These are phyloP conservation scores for Petunia hybrid DNA, from an alignment of 305 asterid genomes.

Conservation along the genomic window DNA sequence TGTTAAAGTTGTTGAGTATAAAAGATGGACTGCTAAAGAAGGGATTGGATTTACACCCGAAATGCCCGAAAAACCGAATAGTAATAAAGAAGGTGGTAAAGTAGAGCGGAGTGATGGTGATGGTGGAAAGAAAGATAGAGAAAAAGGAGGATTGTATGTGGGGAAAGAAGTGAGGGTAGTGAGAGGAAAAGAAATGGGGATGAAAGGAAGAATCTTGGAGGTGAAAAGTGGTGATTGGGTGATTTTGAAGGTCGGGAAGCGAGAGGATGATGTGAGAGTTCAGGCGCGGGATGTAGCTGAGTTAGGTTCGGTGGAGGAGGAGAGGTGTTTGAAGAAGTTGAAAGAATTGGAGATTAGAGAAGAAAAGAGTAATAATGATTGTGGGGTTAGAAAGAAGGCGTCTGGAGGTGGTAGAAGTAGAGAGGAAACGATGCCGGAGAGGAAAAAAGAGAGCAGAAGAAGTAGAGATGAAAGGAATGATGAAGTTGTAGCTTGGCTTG, in stretches of 20 bases:
- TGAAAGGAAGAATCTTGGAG: slow-evolving; percentile 66
- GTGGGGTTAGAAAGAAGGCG: slow-evolving; percentile 26
- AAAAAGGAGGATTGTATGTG: slow-evolving; percentile 45
- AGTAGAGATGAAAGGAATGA: slow-evolving; percentile 41
- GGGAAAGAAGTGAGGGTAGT: slow-evolving; percentile 73
- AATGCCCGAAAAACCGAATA: slow-evolving; percentile 35
- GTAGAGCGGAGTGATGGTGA: slow-evolving; percentile 30
- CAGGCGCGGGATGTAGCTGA: slow-evolving; percentile 58
- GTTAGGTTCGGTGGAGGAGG: slow-evolving; percentile 72
- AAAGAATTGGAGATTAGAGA: slow-evolving; percentile 50
- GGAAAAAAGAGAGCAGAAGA: slow-evolving; percentile 42
- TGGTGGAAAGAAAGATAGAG: slow-evolving; percentile 34
- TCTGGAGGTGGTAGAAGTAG: slow-evolving; percentile 22
- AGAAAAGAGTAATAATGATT: slow-evolving; percentile 34
- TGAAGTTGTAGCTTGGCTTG: slow-evolving; percentile 63
- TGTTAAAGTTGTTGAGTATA: slow-evolving; percentile 59
- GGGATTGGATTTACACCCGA: slow-evolving; percentile 76
- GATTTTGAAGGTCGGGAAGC: slow-evolving; percentile 55
- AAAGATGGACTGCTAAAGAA: slow-evolving; percentile 64
- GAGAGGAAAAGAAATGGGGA: slow-evolving; percentile 70
- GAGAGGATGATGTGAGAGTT: slow-evolving; percentile 59
- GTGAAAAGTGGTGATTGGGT: slow-evolving; percentile 54
- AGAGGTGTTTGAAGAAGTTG: slow-evolving; percentile 62
- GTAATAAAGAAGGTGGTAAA: slow-evolving; percentile 36
- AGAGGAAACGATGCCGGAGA: slow-evolving; percentile 22